These are phyloP conservation scores for Polychytrium aggregatum DNA, from an alignment of 192 early-diverging fungal genomes.

Conservation along the genomic window DNA sequence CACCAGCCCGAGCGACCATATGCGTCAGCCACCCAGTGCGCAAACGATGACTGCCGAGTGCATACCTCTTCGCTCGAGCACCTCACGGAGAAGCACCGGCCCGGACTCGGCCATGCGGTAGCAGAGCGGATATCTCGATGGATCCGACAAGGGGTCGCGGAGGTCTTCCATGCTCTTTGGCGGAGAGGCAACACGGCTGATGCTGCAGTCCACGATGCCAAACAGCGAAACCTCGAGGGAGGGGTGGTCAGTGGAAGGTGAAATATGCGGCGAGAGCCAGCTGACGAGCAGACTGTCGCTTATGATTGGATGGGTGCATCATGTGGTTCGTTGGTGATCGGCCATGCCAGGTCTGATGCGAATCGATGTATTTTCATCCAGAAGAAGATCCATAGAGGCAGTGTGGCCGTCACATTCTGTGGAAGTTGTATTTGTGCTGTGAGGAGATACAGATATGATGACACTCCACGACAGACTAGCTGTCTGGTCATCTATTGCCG, in stretches of 20 bases:
- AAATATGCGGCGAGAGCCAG: background rate
- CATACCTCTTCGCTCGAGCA: constrained; percentile 15
- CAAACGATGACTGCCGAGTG: background rate
- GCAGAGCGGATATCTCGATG: constrained; percentile 3
- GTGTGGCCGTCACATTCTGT: no score
- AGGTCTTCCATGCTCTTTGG: background rate
- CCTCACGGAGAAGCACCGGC: constrained; percentile 12
- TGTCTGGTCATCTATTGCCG: background rate
- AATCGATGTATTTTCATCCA: no score
- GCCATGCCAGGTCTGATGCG: no score
- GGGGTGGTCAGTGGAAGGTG: background rate
- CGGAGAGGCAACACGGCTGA: background rate
- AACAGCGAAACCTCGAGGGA: background rate
- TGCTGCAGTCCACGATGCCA: background rate
- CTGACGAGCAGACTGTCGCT: background rate
- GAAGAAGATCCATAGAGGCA: no score
- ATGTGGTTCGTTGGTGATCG: no score
- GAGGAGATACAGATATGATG: background rate
- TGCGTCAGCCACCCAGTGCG: background rate
- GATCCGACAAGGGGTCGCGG: background rate
- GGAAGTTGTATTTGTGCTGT: no score
- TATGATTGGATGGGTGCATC: no score
- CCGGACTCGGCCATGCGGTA: constrained; percentile 22
- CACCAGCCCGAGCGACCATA: no score
- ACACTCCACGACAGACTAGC: background rate